Percentiles rank a stretch among this genome's conserved stretches.
Evolutionary conservation across 2,329 filamentous ascomycete species (phyloP).

Genomic region (Chaetomium globosum): DNA sequence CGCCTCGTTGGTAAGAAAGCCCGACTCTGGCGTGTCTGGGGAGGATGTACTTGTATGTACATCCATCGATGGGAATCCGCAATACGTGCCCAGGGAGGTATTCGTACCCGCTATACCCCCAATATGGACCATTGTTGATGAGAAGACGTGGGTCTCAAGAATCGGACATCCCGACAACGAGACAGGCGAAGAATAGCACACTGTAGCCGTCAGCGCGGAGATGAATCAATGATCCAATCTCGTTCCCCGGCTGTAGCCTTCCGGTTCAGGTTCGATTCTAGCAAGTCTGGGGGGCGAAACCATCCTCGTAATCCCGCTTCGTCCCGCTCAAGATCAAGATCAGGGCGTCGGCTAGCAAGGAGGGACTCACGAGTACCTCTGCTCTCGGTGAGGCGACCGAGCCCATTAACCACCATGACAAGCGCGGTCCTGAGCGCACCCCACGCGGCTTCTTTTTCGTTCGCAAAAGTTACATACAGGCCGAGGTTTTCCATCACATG

Average conservation of each 20-base stretch:
- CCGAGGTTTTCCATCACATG: slow-evolving; percentile 64
- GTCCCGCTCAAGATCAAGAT: too few relatives aligned
- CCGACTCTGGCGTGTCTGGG: background rate
- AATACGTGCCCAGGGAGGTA: too few relatives aligned
- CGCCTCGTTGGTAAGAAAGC: background rate
- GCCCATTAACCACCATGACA: slow-evolving; percentile 49
- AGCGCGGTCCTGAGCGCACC: slow-evolving; percentile 72
- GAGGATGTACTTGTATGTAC: background rate
- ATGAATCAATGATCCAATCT: background rate
- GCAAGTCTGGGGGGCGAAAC: too few relatives aligned
- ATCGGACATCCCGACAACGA: background rate
- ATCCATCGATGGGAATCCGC: background rate
- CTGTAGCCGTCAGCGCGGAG: background rate
- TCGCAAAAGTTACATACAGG: slow-evolving; percentile 56
- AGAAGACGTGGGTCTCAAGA: too few relatives aligned
- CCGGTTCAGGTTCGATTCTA: too few relatives aligned
- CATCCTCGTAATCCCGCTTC: too few relatives aligned
- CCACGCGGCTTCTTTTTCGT: slow-evolving; percentile 68
- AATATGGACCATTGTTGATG: too few relatives aligned
- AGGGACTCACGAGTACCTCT: too few relatives aligned
- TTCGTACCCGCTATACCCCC: too few relatives aligned
- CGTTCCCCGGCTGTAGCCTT: too few relatives aligned
- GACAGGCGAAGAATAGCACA: background rate
- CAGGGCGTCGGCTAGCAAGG: too few relatives aligned
- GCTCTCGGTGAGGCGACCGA: too few relatives aligned